These are phyloP conservation scores for Phytopythium chamaehyphon DNA, from an alignment of 352 stramenopile species.

Conservation along the genomic window DNA sequence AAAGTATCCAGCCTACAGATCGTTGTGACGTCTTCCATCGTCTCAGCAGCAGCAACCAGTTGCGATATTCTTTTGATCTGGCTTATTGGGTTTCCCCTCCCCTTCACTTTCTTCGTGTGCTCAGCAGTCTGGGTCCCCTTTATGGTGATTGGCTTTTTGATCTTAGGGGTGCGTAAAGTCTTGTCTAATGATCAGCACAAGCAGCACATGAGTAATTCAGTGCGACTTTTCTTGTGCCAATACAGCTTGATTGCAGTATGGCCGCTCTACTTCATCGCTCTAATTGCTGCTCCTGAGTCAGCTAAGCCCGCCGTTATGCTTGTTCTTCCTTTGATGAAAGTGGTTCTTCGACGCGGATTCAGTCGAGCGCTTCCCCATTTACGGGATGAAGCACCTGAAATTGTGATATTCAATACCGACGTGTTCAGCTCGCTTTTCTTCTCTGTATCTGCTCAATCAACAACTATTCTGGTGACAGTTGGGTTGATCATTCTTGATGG, in stretches of 20 bases:
- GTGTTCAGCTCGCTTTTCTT: constrained; percentile 2
- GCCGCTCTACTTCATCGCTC: no score
- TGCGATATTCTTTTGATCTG: background rate
- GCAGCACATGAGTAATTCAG: background rate
- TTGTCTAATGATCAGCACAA: background rate
- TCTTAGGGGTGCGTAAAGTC: background rate
- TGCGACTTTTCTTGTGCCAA: background rate
- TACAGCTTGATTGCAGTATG: no score
- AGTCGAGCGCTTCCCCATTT: background rate
- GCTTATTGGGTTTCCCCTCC: background rate
- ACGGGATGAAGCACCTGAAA: background rate
- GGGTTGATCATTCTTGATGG: no score
- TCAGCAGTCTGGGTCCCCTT: background rate
- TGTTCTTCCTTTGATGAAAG: background rate
- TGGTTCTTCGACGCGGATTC: background rate
- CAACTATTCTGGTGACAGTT: background rate
- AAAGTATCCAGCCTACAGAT: background rate
- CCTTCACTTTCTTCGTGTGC: background rate
- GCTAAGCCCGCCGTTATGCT: background rate
- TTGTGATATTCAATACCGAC: constrained; percentile 1
- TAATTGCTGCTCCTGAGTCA: no score
- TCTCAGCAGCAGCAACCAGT: background rate
- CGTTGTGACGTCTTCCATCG: background rate
- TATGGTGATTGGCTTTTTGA: background rate
- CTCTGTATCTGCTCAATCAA: background rate